Evolutionary conservation across 257 asterid species (phyloP).

Genomic region (Coffea canephora): DNA sequence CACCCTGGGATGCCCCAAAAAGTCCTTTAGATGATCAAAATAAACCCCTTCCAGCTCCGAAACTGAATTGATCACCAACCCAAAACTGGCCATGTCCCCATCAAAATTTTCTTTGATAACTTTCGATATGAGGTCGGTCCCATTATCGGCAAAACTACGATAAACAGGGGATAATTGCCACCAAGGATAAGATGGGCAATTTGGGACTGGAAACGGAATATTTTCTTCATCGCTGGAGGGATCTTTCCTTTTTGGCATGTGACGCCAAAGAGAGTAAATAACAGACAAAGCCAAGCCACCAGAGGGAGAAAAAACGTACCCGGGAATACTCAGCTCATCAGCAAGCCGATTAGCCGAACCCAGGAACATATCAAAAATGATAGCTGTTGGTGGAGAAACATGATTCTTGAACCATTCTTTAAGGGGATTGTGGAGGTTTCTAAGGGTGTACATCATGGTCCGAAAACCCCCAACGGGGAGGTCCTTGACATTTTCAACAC

Average conservation of each 20-base stretch:
- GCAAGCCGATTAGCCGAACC: slow-evolving; percentile 70
- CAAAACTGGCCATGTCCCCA: slow-evolving; percentile 39
- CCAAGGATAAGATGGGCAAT: slow-evolving; percentile 61
- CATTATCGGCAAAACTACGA: slow-evolving; percentile 28
- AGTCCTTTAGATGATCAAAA: slow-evolving; percentile 34
- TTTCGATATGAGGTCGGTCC: slow-evolving; percentile 46
- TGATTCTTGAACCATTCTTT: slow-evolving; percentile 53
- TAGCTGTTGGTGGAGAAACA: slow-evolving; percentile 68
- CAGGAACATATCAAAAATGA: slow-evolving; percentile 62
- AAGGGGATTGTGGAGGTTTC: slow-evolving; percentile 41
- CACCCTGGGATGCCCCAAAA: slow-evolving; percentile 47
- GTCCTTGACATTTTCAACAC: slow-evolving; percentile 69
- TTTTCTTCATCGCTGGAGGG: slow-evolving; percentile 25
- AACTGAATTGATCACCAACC: slow-evolving; percentile 56
- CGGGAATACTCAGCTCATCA: slow-evolving; percentile 38
- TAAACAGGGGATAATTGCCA: slow-evolving; percentile 70
- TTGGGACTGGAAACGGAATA: slow-evolving; percentile 43
- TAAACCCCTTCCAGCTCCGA: slow-evolving; percentile 40
- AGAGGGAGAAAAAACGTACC: slow-evolving; percentile 65
- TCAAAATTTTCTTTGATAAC: slow-evolving; percentile 30
- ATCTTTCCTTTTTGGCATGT: slow-evolving; percentile 32
- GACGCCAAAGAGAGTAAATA: slow-evolving; percentile 47
- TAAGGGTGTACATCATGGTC: slow-evolving; percentile 44
- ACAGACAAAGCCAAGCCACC: slow-evolving; percentile 56
- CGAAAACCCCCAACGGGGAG: slow-evolving; percentile 53